These are phyloP conservation scores for Pharnaceum exiguum DNA, from an alignment of 148 eudicot species.

Conservation along the genomic window DNA sequence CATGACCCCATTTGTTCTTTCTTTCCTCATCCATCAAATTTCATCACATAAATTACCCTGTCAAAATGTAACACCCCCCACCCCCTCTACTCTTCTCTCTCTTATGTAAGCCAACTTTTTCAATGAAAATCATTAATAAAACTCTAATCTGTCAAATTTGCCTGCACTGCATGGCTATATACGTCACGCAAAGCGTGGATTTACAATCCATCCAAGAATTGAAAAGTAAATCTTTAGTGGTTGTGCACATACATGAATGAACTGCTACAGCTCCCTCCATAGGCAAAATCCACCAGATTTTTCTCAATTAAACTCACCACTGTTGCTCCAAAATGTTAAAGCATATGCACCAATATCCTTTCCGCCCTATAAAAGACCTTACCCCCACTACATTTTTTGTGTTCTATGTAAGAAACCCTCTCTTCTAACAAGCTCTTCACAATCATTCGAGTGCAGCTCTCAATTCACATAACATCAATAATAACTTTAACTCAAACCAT, in stretches of 20 bases:
- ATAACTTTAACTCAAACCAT: conserved; percentile 29
- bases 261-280: conserved; percentile 7
- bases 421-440: not conserved
- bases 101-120: conserved; percentile 33
- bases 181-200: conserved; percentile 26
- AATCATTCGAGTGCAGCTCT: conserved; percentile 3
- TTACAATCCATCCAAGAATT: conserved; percentile 20
- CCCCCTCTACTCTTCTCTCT: conserved; percentile 13
- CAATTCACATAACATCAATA: not conserved
- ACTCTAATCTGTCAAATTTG: conserved; percentile 24
- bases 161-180: conserved; percentile 15
- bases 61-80: conserved; percentile 11
- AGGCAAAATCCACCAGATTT: conserved; percentile 19
- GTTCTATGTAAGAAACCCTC: conserved; percentile 8
- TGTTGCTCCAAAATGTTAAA: conserved; percentile 12
- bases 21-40: conserved; percentile 26
- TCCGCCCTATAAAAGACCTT: conserved; percentile 53
- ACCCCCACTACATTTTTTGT: conserved; percentile 24
- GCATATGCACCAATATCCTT: conserved; percentile 38
- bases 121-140: conserved; percentile 28
- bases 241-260: conserved; percentile 4
- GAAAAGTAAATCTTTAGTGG: conserved; percentile 4
- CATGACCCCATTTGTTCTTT: conserved; percentile 30
- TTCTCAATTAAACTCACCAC: conserved; percentile 30
- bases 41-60: conserved; percentile 18